phyloP scores from a whole-genome alignment of 2,329 filamentous ascomycete species.

The Capronia coronata region DNA sequence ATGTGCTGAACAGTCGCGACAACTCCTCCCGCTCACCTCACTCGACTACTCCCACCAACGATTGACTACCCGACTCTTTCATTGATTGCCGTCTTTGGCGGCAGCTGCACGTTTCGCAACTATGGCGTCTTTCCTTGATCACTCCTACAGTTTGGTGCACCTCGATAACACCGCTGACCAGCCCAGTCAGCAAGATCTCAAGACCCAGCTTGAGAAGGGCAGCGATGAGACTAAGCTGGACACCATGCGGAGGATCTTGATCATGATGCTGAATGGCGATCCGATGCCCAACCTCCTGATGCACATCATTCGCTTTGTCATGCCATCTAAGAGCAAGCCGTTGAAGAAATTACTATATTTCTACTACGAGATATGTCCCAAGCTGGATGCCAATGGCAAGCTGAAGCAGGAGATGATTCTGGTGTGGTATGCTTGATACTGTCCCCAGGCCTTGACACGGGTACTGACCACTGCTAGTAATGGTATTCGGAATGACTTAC shows the following conservation, averaged over 20 bases:
- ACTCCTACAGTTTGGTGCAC: constrained; percentile 93
- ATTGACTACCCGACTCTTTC: neutral
- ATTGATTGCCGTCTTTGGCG: neutral
- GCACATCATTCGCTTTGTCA: constrained; percentile 99
- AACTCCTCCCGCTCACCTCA: neutral
- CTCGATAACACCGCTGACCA: constrained; percentile 95
- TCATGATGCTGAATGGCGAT: constrained; percentile 96
- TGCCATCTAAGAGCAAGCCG: constrained; percentile 94
- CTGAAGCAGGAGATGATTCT: constrained; percentile 99
- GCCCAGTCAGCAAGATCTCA: constrained; percentile 82
- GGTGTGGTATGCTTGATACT: constrained; percentile 65
- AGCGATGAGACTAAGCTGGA: constrained; percentile 88
- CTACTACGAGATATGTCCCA: constrained; percentile 92
- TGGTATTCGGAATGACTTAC: constrained; percentile 93
- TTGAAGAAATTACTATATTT: constrained; percentile 98
- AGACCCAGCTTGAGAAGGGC: constrained; percentile 87
- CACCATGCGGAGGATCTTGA: constrained; percentile 86
- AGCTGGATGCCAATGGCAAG: constrained; percentile 85
- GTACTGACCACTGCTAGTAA: constrained; percentile 55
- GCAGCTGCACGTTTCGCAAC: constrained; percentile 31
- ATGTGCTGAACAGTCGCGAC: constrained; percentile 3
- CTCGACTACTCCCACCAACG: neutral
- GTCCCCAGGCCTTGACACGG: neutral
- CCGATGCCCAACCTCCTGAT: constrained; percentile 92
- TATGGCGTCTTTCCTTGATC: constrained; percentile 94